Evolutionary conservation across 2,329 filamentous ascomycete species (phyloP).

Genomic region (Xylariomycetidae sp.): DNA sequence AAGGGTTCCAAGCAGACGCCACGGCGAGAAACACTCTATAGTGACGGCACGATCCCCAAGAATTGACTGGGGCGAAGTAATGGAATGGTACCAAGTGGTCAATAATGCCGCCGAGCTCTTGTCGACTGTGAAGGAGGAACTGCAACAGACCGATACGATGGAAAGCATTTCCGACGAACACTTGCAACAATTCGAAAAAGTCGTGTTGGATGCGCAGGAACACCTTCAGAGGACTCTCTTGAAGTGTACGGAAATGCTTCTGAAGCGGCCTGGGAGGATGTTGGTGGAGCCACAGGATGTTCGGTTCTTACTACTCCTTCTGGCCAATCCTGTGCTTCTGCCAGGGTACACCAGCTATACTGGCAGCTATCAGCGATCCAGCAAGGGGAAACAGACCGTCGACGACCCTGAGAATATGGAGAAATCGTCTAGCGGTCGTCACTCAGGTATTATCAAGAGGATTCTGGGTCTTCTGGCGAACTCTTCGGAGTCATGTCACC

Average conservation of each 20-base stretch:
- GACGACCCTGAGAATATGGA: conserved; percentile 11
- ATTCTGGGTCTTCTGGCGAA: conserved; percentile 76
- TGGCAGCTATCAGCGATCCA: conserved; percentile 33
- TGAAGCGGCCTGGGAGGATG: conserved; percentile 71
- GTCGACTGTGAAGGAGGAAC: conserved; percentile 52
- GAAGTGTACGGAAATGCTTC: conserved; percentile 70
- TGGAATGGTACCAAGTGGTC: conserved; percentile 68
- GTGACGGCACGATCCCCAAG: conserved; percentile 58
- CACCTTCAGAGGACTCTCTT: conserved; percentile 65
- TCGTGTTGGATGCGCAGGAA: conserved; percentile 52
- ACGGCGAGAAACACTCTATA: conserved; percentile 29
- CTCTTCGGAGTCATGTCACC: conserved; percentile 67
- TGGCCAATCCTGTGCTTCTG: conserved; percentile 73
- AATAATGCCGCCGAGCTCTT: conserved; percentile 63
- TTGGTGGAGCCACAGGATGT: conserved; percentile 63
- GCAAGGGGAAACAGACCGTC: conserved; percentile 11
- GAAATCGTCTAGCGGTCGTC: conserved; percentile 44
- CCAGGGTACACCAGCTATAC: conserved; percentile 32
- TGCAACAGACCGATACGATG: conserved; percentile 33
- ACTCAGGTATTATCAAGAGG: conserved; percentile 80
- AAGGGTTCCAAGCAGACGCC: conserved; percentile 28
- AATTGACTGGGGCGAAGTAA: conserved; percentile 67
- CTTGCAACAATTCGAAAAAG: conserved; percentile 39
- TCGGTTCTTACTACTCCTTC: conserved; percentile 70
- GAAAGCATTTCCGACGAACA: conserved; percentile 28